Conservation (phyloP, 2,329 filamentous ascomycete genomes). For the Macrophomina tecta region DNA sequence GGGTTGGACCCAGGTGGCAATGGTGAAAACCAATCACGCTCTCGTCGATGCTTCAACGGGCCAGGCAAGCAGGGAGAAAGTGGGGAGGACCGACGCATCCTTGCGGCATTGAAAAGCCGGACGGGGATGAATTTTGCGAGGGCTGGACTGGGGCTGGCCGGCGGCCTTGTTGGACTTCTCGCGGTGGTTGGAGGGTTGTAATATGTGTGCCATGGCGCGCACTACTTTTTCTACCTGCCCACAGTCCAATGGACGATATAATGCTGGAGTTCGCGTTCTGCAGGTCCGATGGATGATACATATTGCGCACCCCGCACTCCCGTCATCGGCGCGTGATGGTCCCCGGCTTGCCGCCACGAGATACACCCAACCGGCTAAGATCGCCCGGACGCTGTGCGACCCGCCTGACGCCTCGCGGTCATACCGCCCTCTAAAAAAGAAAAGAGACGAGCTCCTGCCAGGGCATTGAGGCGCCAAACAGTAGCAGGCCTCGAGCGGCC, state of each 20-base stretch:
- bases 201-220: neutral
- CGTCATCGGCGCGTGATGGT: neutral
- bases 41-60: neutral
- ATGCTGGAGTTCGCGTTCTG: too few species aligned
- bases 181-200: neutral
- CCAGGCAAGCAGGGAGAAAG: neutral
- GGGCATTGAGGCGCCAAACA: neutral
- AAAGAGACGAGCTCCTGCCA: neutral
- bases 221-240: neutral
- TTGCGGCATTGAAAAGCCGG: neutral
- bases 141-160: neutral
- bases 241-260: neutral
- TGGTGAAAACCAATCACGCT: neutral
- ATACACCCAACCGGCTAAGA: neutral
- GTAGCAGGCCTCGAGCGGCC: neutral
- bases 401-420: slow-evolving; percentile 22
- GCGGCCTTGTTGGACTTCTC: neutral
- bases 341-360: neutral
- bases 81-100: neutral
- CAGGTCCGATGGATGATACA: too few species aligned
- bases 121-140: neutral
- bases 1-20: neutral
- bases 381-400: slow-evolving; percentile 6
- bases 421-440: slow-evolving; percentile 2
- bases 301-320: neutral